Conservation (phyloP, 2,329 filamentous ascomycete species). For the Aspergillus pseudonomiae region DNA sequence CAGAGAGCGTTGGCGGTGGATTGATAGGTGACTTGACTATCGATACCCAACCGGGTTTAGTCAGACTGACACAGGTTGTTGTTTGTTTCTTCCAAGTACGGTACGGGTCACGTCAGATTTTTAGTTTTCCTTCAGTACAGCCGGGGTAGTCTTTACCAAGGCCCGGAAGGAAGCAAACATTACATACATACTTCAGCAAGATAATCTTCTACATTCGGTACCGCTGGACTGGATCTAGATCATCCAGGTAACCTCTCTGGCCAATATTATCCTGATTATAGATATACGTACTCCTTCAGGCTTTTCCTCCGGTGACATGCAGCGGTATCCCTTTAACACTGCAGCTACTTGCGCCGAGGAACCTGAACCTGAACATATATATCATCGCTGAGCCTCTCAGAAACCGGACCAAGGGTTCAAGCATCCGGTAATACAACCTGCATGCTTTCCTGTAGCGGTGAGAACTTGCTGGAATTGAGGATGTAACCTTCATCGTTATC, state of each 20-base stretch:
- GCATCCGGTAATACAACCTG: background rate
- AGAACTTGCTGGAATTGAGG: background rate
- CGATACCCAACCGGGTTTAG: constrained; percentile 6
- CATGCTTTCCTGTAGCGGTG: background rate
- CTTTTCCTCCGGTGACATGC: background rate
- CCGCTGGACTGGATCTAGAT: background rate
- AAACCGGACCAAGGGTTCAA: background rate
- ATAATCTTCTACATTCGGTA: too few species aligned
- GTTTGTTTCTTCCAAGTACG: background rate
- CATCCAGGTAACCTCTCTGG: background rate
- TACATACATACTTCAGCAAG: background rate
- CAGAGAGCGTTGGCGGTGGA: background rate
- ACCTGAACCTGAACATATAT: background rate
- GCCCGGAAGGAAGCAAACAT: background rate
- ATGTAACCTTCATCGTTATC: background rate
- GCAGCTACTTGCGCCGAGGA: background rate
- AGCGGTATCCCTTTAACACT: background rate
- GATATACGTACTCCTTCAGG: background rate
- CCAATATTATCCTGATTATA: background rate
- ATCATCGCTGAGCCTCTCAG: background rate
- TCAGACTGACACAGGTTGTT: background rate
- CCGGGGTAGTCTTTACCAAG: background rate
- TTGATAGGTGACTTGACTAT: background rate
- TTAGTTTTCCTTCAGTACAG: background rate
- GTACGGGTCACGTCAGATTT: constrained; percentile 1